Evolutionary conservation across 805 yeast species (phyloP).

Genomic region (Lipomyces oligophaga): DNA sequence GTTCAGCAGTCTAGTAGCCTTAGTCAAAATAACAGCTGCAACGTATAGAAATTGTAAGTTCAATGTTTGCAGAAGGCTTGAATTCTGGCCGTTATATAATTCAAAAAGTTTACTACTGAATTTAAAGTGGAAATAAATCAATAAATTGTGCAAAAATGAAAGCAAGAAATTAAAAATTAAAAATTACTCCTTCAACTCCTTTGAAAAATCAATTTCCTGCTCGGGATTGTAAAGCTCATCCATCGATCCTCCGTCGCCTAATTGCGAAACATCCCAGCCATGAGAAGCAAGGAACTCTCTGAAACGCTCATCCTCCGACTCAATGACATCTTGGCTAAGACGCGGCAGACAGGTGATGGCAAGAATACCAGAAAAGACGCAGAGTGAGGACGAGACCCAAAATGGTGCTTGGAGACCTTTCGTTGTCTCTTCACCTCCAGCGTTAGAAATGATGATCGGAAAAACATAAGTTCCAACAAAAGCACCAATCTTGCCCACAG

Average conservation of each 20-base stretch:
- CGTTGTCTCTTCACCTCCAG: slow-evolving; percentile 44
- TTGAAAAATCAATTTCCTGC: too few species aligned
- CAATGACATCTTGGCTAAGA: slow-evolving; percentile 78
- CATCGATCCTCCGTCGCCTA: slow-evolving; percentile 14
- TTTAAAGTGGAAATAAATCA: too few species aligned
- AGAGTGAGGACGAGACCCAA: slow-evolving; percentile 74
- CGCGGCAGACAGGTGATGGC: slow-evolving; percentile 72
- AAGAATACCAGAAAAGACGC: slow-evolving; percentile 64
- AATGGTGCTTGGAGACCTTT: slow-evolving; percentile 72
- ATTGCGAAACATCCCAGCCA: slow-evolving; percentile 55
- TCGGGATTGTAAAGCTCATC: too few species aligned
- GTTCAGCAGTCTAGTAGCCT: too few species aligned
- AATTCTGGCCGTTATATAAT: too few species aligned
- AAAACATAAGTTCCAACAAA: slow-evolving; percentile 86
- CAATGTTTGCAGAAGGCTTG: too few species aligned
- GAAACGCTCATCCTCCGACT: slow-evolving; percentile 71
- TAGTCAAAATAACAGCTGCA: too few species aligned
- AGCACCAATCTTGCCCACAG: slow-evolving; percentile 88
- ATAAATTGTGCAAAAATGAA: too few species aligned
- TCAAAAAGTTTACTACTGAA: too few species aligned
- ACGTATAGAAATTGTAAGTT: too few species aligned
- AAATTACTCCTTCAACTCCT: too few species aligned
- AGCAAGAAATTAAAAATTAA: too few species aligned
- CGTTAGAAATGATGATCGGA: slow-evolving; percentile 67
- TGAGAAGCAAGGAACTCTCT: slow-evolving; percentile 58